A percentile compares a stretch with the other conserved stretches of the same genome.
These are phyloP conservation scores for Ceriops tagal DNA, from an alignment of 345 rosid genomes.

Conservation along the genomic window DNA sequence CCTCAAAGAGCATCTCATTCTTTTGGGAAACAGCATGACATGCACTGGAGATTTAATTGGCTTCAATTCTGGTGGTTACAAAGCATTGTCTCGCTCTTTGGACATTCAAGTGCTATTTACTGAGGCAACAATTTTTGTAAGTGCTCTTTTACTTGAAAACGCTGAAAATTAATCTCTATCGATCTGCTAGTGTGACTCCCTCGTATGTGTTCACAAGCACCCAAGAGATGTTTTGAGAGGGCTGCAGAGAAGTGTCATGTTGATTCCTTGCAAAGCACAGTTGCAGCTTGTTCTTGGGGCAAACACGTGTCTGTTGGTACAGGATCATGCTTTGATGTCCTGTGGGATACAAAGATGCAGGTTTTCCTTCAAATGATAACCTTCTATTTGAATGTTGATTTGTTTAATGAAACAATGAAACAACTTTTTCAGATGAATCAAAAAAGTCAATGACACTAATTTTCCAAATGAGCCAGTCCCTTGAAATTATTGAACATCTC, in stretches of 20 bases:
- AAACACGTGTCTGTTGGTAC: slow-evolving; percentile 89
- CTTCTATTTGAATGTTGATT: slow-evolving; percentile 4
- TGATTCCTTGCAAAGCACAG: slow-evolving; percentile 72
- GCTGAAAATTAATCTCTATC: slow-evolving; percentile 5
- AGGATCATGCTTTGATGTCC: slow-evolving; percentile 77
- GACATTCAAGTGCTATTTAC: slow-evolving; percentile 89
- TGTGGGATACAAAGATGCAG: slow-evolving; percentile 55
- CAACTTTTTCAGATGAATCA: too few species aligned
- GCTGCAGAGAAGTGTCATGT: slow-evolving; percentile 84
- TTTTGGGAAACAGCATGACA: slow-evolving; percentile 84
- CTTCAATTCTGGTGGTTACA: slow-evolving; percentile 81
- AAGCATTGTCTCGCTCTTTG: slow-evolving; percentile 62
- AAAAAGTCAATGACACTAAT: too few species aligned
- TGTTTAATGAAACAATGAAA: too few species aligned
- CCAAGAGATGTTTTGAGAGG: slow-evolving; percentile 81
- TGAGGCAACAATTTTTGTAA: slow-evolving; percentile 85
- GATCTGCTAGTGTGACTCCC: background rate
- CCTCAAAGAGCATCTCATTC: slow-evolving; percentile 80
- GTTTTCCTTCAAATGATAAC: slow-evolving; percentile 3
- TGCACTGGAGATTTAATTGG: slow-evolving; percentile 85
- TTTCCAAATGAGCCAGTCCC: too few species aligned
- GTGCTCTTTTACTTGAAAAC: slow-evolving; percentile 25
- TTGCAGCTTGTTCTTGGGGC: slow-evolving; percentile 97
- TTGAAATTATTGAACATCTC: too few species aligned
- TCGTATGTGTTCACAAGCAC: slow-evolving; percentile 46